A percentile compares a stretch with the other conserved stretches of the same genome.
Evolutionary conservation across 495 filamentous ascomycete genomes (phyloP).

Genomic region (Pseudevernia furfuracea): DNA sequence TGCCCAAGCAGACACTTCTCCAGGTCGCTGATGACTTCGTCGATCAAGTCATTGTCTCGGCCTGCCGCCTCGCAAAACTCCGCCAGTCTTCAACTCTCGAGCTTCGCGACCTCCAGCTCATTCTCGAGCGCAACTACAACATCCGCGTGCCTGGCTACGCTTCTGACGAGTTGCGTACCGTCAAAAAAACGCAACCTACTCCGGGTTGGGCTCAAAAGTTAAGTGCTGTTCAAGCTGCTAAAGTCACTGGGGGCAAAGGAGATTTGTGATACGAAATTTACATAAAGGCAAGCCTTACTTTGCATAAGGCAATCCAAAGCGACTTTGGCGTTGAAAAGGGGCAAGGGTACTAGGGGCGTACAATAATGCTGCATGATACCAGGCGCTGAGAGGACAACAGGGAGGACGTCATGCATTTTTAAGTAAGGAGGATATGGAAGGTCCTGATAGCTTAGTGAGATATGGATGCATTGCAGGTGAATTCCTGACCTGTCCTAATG

Average conservation of each 20-base stretch:
- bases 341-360: not conserved
- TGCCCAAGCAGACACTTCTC: constrained; percentile 61
- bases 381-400: not conserved
- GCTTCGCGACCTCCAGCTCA: constrained; percentile 86
- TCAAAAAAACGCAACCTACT: constrained; percentile 82
- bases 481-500: not conserved
- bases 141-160: constrained; percentile 94
- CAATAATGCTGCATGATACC: constrained; percentile 13
- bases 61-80: constrained; percentile 87
- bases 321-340: not conserved
- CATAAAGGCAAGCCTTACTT: not conserved
- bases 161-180: constrained; percentile 86
- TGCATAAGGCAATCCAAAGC: not conserved
- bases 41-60: constrained; percentile 75
- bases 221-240: constrained; percentile 88
- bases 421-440: not conserved
- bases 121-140: constrained; percentile 95
- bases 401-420: constrained; percentile 7
- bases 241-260: constrained; percentile 46
- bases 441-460: not conserved
- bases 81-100: constrained; percentile 83
- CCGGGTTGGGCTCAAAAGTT: constrained; percentile 89
- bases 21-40: constrained; percentile 90
- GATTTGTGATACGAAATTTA: constrained; percentile 18
- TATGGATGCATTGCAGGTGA: not conserved